A percentile compares a stretch with the other conserved stretches of the same genome.
phyloP scores from a whole-genome alignment of 1,284 basidiomycete genomes.

The Thelephora terrestris region DNA sequence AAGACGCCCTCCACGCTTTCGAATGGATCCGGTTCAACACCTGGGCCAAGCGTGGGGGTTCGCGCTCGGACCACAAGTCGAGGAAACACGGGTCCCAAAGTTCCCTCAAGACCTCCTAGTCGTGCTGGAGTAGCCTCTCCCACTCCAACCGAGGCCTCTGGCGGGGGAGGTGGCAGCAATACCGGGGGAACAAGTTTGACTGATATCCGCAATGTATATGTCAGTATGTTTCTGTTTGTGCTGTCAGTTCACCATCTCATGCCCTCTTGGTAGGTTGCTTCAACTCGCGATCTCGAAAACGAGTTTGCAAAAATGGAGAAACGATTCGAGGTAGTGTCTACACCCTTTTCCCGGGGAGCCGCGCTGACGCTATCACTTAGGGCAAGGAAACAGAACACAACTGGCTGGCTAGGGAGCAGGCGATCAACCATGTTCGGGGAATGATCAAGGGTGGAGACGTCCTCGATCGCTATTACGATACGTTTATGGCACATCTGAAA shows the following conservation, averaged over 20 bases:
- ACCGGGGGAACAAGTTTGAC: conserved; percentile 10
- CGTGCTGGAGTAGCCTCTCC: conserved; percentile 38
- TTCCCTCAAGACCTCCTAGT: conserved; percentile 44
- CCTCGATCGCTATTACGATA: conserved; percentile 61
- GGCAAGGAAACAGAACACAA: conserved; percentile 97
- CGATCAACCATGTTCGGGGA: conserved; percentile 75
- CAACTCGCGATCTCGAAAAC: conserved; percentile 73
- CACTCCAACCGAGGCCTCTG: conserved; percentile 21
- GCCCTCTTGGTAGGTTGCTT: conserved; percentile 58
- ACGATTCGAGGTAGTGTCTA: conserved; percentile 56
- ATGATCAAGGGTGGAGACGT: conserved; percentile 80
- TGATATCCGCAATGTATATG: conserved; percentile 64
- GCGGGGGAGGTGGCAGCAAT: conserved; percentile 24
- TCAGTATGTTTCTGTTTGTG: conserved; percentile 27
- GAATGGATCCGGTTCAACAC: conserved; percentile 16
- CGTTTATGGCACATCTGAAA: conserved; percentile 70
- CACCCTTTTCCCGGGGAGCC: conserved; percentile 6
- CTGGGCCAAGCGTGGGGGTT: conserved; percentile 12
- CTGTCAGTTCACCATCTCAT: conserved; percentile 8
- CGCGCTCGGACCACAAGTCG: conserved; percentile 40
- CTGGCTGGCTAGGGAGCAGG: conserved; percentile 79
- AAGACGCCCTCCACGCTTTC: conserved; percentile 31
- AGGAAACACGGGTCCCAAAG: conserved; percentile 27
- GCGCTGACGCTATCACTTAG: conserved; percentile 27
- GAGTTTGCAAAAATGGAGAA: conserved; percentile 77